phyloP scores from a whole-genome alignment of 2,329 filamentous ascomycete species.

The Blastomyces parvus region DNA sequence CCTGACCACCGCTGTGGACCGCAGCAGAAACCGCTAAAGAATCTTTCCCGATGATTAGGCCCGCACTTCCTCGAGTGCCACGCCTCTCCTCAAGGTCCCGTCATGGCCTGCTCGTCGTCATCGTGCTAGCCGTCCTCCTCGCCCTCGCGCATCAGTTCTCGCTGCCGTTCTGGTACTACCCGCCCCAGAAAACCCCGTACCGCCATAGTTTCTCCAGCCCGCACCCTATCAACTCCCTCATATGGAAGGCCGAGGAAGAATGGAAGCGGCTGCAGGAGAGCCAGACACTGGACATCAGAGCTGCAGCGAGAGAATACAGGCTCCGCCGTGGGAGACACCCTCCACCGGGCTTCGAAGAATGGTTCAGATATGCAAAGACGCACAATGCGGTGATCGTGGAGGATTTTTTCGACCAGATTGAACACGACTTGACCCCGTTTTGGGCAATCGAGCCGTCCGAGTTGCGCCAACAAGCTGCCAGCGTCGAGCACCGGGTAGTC shows the following conservation, averaged over 20 bases:
- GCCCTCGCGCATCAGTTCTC: not conserved
- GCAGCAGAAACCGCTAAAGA: not conserved
- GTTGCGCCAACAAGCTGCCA: constrained; percentile 35
- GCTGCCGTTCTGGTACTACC: not conserved
- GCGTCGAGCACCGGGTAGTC: constrained; percentile 30
- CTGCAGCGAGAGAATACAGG: constrained; percentile 37
- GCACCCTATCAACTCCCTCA: constrained; percentile 18
- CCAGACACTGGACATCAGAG: constrained; percentile 28
- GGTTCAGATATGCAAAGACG: constrained; percentile 38
- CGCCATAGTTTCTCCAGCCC: not conserved
- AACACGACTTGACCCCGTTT: constrained; percentile 42
- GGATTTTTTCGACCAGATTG: constrained; percentile 44
- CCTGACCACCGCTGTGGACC: not conserved
- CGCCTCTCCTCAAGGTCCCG: not conserved
- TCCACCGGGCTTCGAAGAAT: constrained; percentile 42
- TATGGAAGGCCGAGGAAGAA: constrained; percentile 15
- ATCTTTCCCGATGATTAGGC: not conserved
- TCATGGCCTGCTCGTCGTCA: not conserved
- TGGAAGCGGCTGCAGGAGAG: constrained; percentile 17
- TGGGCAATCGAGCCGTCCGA: constrained; percentile 38
- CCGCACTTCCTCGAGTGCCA: not conserved
- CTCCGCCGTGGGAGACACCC: constrained; percentile 39
- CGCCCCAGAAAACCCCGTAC: not conserved
- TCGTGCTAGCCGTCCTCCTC: not conserved
- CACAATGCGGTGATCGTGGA: constrained; percentile 39